Percentiles rank a stretch among this genome's conserved stretches.
phyloP scores from a whole-genome alignment of 2,329 filamentous ascomycete species.

The Cordyceps cicadae region DNA sequence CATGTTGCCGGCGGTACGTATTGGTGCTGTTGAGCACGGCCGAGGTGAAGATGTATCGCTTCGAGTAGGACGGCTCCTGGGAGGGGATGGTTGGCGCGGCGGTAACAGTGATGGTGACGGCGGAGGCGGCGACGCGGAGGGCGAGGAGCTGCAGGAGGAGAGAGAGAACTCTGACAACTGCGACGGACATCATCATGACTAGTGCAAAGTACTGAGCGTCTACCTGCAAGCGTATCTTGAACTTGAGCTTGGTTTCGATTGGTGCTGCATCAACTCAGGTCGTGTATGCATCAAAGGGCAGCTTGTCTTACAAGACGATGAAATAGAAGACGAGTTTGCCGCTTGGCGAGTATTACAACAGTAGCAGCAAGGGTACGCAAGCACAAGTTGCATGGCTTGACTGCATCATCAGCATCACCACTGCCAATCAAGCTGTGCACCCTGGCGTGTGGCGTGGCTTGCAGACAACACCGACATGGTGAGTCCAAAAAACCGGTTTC shows the following conservation, averaged over 20 bases:
- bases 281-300: neutral
- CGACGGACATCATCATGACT: neutral
- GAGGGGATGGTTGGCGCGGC: conserved; percentile 26
- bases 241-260: neutral
- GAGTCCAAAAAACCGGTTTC: neutral
- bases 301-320: neutral
- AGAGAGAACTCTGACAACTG: neutral
- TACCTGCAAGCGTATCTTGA: neutral
- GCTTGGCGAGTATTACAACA: neutral
- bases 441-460: conserved; percentile 1
- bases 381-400: neutral
- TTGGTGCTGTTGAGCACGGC: conserved; percentile 61
- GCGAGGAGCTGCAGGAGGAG: neutral
- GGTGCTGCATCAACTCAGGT: neutral
- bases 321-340: neutral
- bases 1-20: conserved; percentile 54
- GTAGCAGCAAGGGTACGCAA: neutral
- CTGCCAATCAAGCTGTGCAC: neutral
- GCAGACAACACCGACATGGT: neutral
- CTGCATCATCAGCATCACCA: conserved; percentile 6
- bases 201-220: neutral
- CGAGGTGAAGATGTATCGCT: conserved; percentile 32
- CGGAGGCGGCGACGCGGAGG: neutral
- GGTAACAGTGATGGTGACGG: conserved; percentile 24
- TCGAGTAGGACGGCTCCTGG: conserved; percentile 25